These are phyloP conservation scores for Phlyctochytrium arcticum DNA, from an alignment of 192 early-diverging fungal genomes.

Conservation along the genomic window DNA sequence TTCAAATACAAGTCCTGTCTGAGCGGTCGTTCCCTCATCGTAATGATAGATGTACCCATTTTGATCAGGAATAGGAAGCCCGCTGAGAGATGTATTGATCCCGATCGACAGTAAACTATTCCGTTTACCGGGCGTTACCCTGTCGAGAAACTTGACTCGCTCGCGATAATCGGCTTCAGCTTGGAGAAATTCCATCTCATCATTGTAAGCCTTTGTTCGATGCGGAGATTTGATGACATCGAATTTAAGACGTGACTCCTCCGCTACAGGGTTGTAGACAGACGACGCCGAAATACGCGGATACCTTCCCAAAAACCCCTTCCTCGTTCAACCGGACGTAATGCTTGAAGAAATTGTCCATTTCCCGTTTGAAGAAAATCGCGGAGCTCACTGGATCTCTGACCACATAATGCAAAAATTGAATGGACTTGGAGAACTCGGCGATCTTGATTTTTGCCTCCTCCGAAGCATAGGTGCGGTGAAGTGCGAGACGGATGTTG, in stretches of 20 bases:
- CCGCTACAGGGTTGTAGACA: no score
- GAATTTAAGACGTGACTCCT: neutral
- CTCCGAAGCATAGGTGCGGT: no score
- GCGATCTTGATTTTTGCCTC: no score
- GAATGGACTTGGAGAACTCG: no score
- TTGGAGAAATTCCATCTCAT: neutral
- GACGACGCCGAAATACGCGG: no score
- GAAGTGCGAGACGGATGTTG: no score
- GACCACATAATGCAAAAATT: no score
- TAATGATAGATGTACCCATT: slow-evolving; percentile 1
- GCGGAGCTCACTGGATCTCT: no score
- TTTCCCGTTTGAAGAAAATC: no score
- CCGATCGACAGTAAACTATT: slow-evolving; percentile 1
- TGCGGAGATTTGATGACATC: neutral
- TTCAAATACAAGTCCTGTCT: slow-evolving; percentile 6
- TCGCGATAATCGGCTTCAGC: neutral
- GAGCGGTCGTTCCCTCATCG: neutral
- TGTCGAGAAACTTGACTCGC: neutral
- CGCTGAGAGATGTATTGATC: neutral
- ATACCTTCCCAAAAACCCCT: no score
- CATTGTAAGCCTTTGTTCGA: neutral
- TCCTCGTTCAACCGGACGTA: no score
- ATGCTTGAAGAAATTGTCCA: no score
- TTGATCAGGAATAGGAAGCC: slow-evolving; percentile 1
- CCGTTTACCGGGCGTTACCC: neutral